Evolutionary conservation across 148 eudicot species (phyloP), one percentile per base, ranked within the genome.

Genomic region (Vaccinium vitisidaea): DNA sequence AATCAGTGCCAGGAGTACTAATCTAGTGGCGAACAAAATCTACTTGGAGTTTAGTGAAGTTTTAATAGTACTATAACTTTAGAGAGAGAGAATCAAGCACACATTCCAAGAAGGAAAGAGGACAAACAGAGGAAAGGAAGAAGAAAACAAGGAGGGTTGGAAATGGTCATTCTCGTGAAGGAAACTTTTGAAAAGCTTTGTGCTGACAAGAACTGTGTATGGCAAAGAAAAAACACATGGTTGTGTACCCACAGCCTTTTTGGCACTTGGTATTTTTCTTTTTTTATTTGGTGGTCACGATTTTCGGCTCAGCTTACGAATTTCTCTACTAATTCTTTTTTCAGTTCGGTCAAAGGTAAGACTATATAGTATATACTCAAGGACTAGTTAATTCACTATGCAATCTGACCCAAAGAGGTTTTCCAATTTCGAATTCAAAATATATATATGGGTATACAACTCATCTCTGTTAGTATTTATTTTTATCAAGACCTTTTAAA

Each of bases 81-180:
- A 21, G 30, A 21, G 87, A 30, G 69, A 85, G 79, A 69, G 90
- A 71, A 90, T 78, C 82, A 83, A 87, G 82, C 94, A 91, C 98
- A 89, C 93, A 88, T 90, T 63, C 85, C 94, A 53, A 94, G 92
- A 85, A 80, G 25, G 86, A 18, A 88, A 90, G 82, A 89, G 36
- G 98, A 93, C 94, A 92, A 87, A 73, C 21, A 85, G 86, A 87
- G 88, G 82, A 87, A 86, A 84, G 50, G 85, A 49, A 70, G 85
- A 88, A 88, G 82, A 88, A 83, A 61, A 81, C 84, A 87, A 86
- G 46, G 75, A 79, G 85, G 84, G 91, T 85, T 86, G 94, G 93
- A 87, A 91, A 71, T 84, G 77, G 93, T 91, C 93, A 85, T 85
- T 90, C 87, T 88, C 93, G 80, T 88, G 91, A 90, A 84, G 86